Conservation (phyloP, 352 stramenopile genomes). For the Nothophytophthora sp. region DNA sequence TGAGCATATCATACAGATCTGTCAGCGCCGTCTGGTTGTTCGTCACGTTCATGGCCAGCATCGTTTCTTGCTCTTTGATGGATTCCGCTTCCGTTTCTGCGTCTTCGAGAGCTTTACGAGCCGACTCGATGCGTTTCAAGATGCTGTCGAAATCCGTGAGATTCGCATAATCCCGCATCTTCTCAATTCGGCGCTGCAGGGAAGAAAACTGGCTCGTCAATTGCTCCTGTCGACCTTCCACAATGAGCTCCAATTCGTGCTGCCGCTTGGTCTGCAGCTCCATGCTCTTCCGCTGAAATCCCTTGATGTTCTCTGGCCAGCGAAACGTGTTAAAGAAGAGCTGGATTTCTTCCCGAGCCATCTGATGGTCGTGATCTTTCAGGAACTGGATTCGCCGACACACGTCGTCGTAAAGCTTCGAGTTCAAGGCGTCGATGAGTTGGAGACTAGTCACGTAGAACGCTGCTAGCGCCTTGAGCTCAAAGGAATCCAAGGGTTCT, state of each 20-base stretch:
- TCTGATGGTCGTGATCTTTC: constrained; percentile 86
- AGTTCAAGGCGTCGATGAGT: constrained; percentile 70
- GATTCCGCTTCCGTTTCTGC: constrained; percentile 78
- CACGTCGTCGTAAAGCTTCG: constrained; percentile 76
- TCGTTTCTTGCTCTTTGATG: constrained; percentile 88
- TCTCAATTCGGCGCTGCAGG: constrained; percentile 88
- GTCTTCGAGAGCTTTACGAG: constrained; percentile 82
- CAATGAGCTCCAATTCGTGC: constrained; percentile 87
- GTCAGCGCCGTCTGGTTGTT: constrained; percentile 82
- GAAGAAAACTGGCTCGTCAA: constrained; percentile 76
- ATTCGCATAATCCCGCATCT: constrained; percentile 90
- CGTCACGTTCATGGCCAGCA: constrained; percentile 81
- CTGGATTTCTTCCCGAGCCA: constrained; percentile 89
- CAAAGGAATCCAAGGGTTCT: constrained; percentile 88
- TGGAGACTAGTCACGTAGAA: constrained; percentile 83
- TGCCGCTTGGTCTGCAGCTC: constrained; percentile 91
- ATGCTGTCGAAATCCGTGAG: constrained; percentile 79
- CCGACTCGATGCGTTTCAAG: constrained; percentile 77
- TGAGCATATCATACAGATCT: constrained; percentile 77
- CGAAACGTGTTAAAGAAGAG: constrained; percentile 90
- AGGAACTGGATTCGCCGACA: constrained; percentile 87
- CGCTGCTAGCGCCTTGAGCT: constrained; percentile 88
- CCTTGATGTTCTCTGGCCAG: constrained; percentile 92
- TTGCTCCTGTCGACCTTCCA: constrained; percentile 89
- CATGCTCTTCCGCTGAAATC: constrained; percentile 90